Evolutionary conservation across 345 rosid species (phyloP), one percentile per base, ranked within the genome.

Genomic region (Citrus medica): DNA sequence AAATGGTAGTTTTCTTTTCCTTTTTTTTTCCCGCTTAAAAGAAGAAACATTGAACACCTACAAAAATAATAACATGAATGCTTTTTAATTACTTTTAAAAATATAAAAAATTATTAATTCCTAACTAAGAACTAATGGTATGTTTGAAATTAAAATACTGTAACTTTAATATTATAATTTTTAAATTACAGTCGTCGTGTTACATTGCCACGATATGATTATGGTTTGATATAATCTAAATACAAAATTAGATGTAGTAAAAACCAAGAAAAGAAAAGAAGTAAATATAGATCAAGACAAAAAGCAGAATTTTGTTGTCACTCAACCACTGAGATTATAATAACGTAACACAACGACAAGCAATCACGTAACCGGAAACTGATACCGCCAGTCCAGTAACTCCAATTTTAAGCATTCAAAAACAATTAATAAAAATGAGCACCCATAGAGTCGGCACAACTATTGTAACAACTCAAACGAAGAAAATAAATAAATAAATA

Each of bases 131-230:
- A 37, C 9, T 37, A 37, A 7, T 9, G 7, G 1, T 33, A 0
- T 33, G 37, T 33, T 33, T 33, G 0, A 7, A 5, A 33, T 33
- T 33, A 33, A 33, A 0, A 1, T 33, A 0, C 0, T 33, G 7
- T 33, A 5, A 32, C 4, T 35, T 35, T 35, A 35, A 35, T 35
- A 5, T 5, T 35, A 35, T 6, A 35, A 5, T 6, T 35, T 35
- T 35, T 35, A 35, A 35, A 0, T 35, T 35, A 35, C 0, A 35
- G 0, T 0, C 33, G 0, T 37, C 40, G 9, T 1, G 9, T 37
- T 37, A 37, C 1, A 9, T 37, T 37, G 40, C 40, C 40, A 7
- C 4, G 16, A 51, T 51, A 51, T 51, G 56, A 51, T 51, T 51
- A 51, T 51, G 4, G 55, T 48, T 12, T 13, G 55, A 4, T 48